Evolutionary conservation across 352 stramenopile genomes (phyloP).

Genomic region (Phytopythium boreale): DNA sequence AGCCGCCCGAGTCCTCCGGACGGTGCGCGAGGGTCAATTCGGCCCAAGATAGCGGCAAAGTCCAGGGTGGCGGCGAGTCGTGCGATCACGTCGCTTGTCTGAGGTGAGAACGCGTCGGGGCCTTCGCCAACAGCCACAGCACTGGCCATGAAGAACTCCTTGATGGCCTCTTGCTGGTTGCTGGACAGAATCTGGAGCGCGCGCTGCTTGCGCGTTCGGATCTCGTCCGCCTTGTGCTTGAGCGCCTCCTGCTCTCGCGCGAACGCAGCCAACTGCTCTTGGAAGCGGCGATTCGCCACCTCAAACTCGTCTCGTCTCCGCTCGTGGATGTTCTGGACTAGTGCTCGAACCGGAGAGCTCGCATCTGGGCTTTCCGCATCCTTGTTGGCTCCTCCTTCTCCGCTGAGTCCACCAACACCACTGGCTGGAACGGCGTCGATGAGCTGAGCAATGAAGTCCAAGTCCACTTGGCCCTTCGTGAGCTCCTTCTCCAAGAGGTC

Average conservation of each 20-base stretch:
- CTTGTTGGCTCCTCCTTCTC: conserved; percentile 10
- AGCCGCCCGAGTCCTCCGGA: conserved; percentile 24
- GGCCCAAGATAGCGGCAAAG: conserved; percentile 37
- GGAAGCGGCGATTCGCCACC: conserved; percentile 22
- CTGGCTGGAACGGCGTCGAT: conserved; percentile 13
- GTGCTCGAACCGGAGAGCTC: conserved; percentile 16
- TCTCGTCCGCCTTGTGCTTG: conserved; percentile 23
- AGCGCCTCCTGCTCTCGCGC: conserved; percentile 35
- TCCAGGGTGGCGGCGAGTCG: conserved; percentile 18
- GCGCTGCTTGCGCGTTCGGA: conserved; percentile 37
- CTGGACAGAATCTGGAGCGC: conserved; percentile 55
- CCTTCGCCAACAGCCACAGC: too few species aligned
- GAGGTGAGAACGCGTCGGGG: conserved; percentile 3
- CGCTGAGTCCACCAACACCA: not conserved
- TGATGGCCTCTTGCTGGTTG: conserved; percentile 53
- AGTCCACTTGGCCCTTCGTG: conserved; percentile 34
- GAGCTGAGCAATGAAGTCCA: conserved; percentile 45
- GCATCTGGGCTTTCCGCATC: not conserved
- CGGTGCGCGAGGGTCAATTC: conserved; percentile 33
- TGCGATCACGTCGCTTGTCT: conserved; percentile 6
- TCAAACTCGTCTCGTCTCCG: conserved; percentile 33
- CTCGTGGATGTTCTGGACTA: conserved; percentile 35
- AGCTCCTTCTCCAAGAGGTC: conserved; percentile 47
- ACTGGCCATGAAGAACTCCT: conserved; percentile 32
- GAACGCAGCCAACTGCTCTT: conserved; percentile 35